Evolutionary conservation across 768 basidiomycete species (phyloP), one percentile per base, ranked within the genome.

Genomic region (Chlorophyllum brunneum): DNA sequence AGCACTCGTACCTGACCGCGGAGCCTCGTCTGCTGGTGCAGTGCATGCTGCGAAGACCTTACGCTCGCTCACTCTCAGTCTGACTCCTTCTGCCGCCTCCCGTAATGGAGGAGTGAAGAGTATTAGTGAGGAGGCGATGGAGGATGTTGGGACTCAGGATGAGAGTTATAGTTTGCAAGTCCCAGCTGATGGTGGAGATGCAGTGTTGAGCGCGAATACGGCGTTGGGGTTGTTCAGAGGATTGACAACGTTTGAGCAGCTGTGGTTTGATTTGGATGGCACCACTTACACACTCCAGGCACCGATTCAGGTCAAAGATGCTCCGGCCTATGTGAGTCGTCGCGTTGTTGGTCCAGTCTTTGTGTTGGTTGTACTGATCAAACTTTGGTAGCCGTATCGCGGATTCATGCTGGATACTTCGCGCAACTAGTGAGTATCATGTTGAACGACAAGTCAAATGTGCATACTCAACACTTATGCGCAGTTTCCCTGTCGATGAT

Each of bases 371-470:
- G 22, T 48, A 23, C 23, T 16, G 13, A 38, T 23, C 2, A 20
- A 13, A 27, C 10, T 9, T 24, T 3, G 44, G 5, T 57, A 86
- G 84, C 82, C 82, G 0, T 87, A 84, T 63, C 82, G 91, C 27
- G 88, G 86, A 15, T 72, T 91, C 42, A 79, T 90, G 79, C 72
- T 93, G 22, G 91, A 93, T 62, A 92, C 91, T 1, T 73, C 88
- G 1, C 73, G 90, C 31, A 85, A 91, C 68, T 93, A 70, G 81
- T 85, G 56, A 54, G 80, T n/a, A n/a, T 20, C 20, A 49, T 24
- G 29, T 37, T 37, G 20, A 3, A 13, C n/a, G 6, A 41, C 18
- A 27, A 11, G n/a, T 16, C 26, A 16, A n/a, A 15, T 8, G 22
- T 37, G 22, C 42, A 16, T 20, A 48, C 16, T 45, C 15, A 50